Base-by-base conservation (phyloP, 2,329 filamentous ascomycete species). In the Teratosphaeria epicoccoides region DNA sequence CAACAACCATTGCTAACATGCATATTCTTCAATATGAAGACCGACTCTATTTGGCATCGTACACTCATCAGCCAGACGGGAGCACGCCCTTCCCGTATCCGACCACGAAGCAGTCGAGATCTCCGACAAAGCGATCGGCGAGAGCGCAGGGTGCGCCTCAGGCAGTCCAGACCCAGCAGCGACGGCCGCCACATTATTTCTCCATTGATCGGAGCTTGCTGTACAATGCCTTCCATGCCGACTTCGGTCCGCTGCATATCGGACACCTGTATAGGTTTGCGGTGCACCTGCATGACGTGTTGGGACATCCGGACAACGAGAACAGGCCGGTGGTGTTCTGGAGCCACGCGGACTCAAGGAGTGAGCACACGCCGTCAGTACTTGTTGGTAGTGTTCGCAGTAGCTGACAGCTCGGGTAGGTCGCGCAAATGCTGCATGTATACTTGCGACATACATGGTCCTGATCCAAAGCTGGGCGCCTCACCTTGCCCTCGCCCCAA, bases 381-480 rank as follows among this genome's bases (percentile, higher is more conserved):
- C 17, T 9, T 24, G 20, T 4, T 24, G 6, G 20, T 5, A 14
- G 22, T 26, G 33, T 50, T 33, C n/a, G n/a, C n/a, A n/a, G n/a
- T n/a, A n/a, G n/a, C 62, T 66, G 50, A 65, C 57, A 37, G 14
- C n/a, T 28, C 22, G 26, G 23, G 24, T 53, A 90, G 86, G 85
- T 68, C 85, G 93, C 67, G 87, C 87, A 59, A 98, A 98, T 71
- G 89, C 93, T 46, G 89, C 93, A 24, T 96, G 90, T 68, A 80
- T 98, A 65, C 81, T 98, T 45, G 91, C 93, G 50, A 95, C 89
- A 74, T 98, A 98, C 74, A 97, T 98, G 90, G 90, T 98, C 43
- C 74, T 98, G 58, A 95, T 98, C 62, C 93, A 98, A 73, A 88
- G 87, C 43, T 98, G 93, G 93, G 88, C 93, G 46, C 93, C 93